Evolutionary conservation across 495 filamentous ascomycete genomes (phyloP), one percentile per base, ranked within the genome.

Genomic region (Choiromyces venosus): DNA sequence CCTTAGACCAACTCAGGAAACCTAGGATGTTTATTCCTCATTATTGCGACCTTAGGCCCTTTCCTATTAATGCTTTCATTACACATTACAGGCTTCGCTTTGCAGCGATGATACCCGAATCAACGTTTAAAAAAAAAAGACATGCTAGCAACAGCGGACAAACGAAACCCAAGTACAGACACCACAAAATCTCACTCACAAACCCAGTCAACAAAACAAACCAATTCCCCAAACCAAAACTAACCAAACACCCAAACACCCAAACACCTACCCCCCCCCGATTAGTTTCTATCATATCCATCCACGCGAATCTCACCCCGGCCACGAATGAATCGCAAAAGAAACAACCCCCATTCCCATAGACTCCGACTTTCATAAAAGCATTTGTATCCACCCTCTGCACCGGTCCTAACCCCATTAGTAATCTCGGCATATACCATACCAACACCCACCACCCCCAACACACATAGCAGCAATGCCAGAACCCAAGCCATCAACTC

Each of bases 221-320:
- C 67, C 37, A 36, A 75, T 65, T 70, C 37, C 14, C 44, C 36
- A 68, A 44, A 67, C 25, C 40, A 29, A 65, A 77, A 25, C 29
- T 40, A 64, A 67, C 36, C 33, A 67, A 68, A 69, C 52, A 35
- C 33, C 18, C 19, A 39, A 9, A 35, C 64, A 40, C 7, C 21
- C 29, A 16, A 36, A n/a, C 56, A 4, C 65, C 44, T 66, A 69
- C 29, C 18, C 18, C 21, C 25, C 10, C 5, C 37, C 39, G 5
- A 21, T 25, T n/a, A n/a, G n/a, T n/a, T n/a, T n/a, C 2, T 12
- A 61, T 29, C 25, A 33, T 61, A 61, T 18, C 3, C 4, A 61
- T 9, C 52, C 2, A 61, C 1, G 0, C 4, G 25, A 33, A 61
- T 16, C 52, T 18, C 3, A 1, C 21, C 25, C 25, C 52, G 25